Base-by-base conservation (phyloP, 2,329 filamentous ascomycete species). In the Didymella sp. region DNA sequence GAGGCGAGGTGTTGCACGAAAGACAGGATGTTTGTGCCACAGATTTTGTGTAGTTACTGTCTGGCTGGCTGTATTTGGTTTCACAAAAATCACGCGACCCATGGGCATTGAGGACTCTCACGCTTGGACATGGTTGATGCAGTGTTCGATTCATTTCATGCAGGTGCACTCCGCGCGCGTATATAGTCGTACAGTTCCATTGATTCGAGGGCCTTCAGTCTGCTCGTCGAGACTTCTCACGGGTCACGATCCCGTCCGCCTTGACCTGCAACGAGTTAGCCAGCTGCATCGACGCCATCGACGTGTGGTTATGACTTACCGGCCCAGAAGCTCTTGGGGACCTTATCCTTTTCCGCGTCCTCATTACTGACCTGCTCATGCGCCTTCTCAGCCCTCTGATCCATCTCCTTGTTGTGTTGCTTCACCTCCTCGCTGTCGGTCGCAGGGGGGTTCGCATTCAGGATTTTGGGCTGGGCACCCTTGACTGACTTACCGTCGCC, bases 371-470 rank as follows among this genome's bases (percentile, higher is more conserved):
- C 69, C 71, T 73, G 72, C 60, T 76, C 74, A 62, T 74, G 60
- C 56, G 78, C 69, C 72, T 69, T 75, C 62, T 80, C 78, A 66
- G 74, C 70, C 64, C 78, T 71, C 47, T 74, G 56, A 25, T 76
- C 75, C 72, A 81, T 74, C 62, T 80, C 78, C 61, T 70, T 51
- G 58, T 81, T 81, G 64, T 81, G 79, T 66, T 76, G 48, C 72
- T 70, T 73, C 21, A 80, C 78, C 13, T 77, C 76, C 60, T 73
- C 62, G 28, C 74, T 73, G 55, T 73, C 63, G 40, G 70, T 63
- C 2, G 41, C 51, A 7, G 79, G 78, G 27, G 73, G 65, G 28
- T 62, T 70, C 35, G 73, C 72, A 48, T 73, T 71, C 22, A 77
- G 65, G 43, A 81, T 80, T 68, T 79, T 80, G 19, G 79, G 79